Percentiles rank a stretch among this genome's conserved stretches.
Evolutionary conservation across 805 yeast species (phyloP).

Genomic region (Sugiyamaella valdiviana): DNA sequence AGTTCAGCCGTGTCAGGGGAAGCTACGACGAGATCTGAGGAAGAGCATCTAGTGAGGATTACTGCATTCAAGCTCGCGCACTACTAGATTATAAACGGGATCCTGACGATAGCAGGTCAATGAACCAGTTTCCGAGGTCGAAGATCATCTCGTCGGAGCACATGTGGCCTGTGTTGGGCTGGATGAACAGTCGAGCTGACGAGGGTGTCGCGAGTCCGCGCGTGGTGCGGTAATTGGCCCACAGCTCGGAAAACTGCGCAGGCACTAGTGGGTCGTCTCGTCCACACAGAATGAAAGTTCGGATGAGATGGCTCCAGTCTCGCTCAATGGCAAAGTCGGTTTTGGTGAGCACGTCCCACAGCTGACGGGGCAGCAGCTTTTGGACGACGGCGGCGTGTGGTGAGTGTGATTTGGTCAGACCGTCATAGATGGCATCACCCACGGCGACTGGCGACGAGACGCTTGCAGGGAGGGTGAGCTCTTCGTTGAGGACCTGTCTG

Average conservation of each 20-base stretch:
- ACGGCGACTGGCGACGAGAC: background rate
- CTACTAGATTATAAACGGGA: background rate
- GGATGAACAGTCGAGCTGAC: constrained; percentile 23
- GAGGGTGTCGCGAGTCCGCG: constrained; percentile 5
- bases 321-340: constrained; percentile 14
- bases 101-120: background rate
- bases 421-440: constrained; percentile 14
- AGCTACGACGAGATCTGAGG: too few species aligned
- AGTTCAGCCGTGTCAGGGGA: too few species aligned
- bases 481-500: background rate
- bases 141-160: constrained; percentile 28
- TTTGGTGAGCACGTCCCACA: constrained; percentile 12
- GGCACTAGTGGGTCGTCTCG: constrained; percentile 35
- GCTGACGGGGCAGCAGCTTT: constrained; percentile 5
- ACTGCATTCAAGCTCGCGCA: background rate
- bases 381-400: background rate
- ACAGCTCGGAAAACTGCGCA: constrained; percentile 27
- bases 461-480: background rate
- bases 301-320: constrained; percentile 13
- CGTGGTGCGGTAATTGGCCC: constrained; percentile 22
- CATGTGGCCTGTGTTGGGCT: constrained; percentile 30
- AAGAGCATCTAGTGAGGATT: too few species aligned
- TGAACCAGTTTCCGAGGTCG: constrained; percentile 24
- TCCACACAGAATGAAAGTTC: constrained; percentile 32
- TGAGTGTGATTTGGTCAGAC: background rate